phyloP scores from a whole-genome alignment of 2,329 filamentous ascomycete genomes.

The Fusarium nisikadoi region DNA sequence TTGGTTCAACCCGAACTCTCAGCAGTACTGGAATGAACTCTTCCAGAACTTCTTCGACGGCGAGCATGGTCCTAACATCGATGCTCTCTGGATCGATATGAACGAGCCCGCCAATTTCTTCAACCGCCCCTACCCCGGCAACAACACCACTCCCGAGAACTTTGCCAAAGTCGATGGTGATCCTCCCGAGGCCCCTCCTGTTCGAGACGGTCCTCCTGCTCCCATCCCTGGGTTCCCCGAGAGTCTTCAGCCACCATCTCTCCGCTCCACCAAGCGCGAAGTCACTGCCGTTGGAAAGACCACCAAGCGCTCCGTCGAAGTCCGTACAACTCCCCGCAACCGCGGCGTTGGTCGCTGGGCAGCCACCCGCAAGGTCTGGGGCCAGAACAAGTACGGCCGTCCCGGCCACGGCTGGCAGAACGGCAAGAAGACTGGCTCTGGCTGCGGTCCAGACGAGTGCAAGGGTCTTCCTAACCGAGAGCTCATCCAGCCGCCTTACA shows the following conservation, averaged over 20 bases:
- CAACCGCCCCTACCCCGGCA: constrained; percentile 50
- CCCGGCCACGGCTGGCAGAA: constrained; percentile 29
- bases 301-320: background rate
- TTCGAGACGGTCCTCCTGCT: constrained; percentile 57
- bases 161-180: constrained; percentile 55
- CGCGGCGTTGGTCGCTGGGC: constrained; percentile 28
- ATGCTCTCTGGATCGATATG: constrained; percentile 81
- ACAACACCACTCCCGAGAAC: constrained; percentile 47
- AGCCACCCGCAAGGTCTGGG: constrained; percentile 18
- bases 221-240: constrained; percentile 42
- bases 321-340: background rate
- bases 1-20: constrained; percentile 75
- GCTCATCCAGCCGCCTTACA: constrained; percentile 39
- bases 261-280: background rate
- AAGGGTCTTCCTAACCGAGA: constrained; percentile 41
- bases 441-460: constrained; percentile 36
- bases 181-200: constrained; percentile 69
- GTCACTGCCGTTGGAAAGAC: background rate
- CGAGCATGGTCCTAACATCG: constrained; percentile 75
- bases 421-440: constrained; percentile 37
- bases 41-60: constrained; percentile 72
- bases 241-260: constrained; percentile 34
- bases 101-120: constrained; percentile 55
- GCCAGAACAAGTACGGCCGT: constrained; percentile 21
- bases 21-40: constrained; percentile 75